These are phyloP conservation scores for Fusarium sp. DNA, from an alignment of 2,329 filamentous ascomycete genomes.

Conservation along the genomic window DNA sequence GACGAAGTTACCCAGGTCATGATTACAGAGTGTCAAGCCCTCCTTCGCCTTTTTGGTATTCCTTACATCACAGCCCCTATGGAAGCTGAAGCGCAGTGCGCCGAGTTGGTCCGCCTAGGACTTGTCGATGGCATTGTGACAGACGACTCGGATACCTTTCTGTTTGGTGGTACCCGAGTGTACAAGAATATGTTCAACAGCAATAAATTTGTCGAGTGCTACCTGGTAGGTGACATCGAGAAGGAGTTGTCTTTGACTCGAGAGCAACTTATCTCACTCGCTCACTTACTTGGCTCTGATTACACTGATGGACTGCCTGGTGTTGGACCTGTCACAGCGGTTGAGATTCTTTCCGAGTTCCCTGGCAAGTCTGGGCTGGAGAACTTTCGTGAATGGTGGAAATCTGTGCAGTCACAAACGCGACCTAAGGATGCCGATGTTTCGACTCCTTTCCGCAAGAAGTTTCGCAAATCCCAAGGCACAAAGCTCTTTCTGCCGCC, in stretches of 20 bases:
- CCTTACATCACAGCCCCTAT: slow-evolving; percentile 98
- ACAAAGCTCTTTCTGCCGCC: slow-evolving; percentile 89
- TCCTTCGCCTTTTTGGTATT: slow-evolving; percentile 90
- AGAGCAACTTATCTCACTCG: slow-evolving; percentile 89
- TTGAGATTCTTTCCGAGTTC: slow-evolving; percentile 96
- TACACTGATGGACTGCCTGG: slow-evolving; percentile 94
- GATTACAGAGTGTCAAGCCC: slow-evolving; percentile 93
- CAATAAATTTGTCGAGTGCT: slow-evolving; percentile 98
- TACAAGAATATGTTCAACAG: slow-evolving; percentile 99
- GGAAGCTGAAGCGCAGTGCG: slow-evolving; percentile 99
- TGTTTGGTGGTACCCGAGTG: slow-evolving; percentile 95
- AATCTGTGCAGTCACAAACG: slow-evolving; percentile 77
- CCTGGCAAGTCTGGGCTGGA: slow-evolving; percentile 72
- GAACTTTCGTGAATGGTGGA: slow-evolving; percentile 92
- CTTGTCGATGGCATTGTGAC: slow-evolving; percentile 98
- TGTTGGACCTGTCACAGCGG: slow-evolving; percentile 92
- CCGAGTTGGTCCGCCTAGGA: slow-evolving; percentile 86
- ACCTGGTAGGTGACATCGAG: slow-evolving; percentile 85
- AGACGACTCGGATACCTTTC: slow-evolving; percentile 95
- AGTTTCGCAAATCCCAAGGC: slow-evolving; percentile 84
- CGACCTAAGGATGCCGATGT: slow-evolving; percentile 75
- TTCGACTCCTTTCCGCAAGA: slow-evolving; percentile 79
- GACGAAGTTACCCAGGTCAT: slow-evolving; percentile 98
- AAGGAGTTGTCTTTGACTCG: slow-evolving; percentile 90
- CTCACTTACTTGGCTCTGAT: slow-evolving; percentile 92